phyloP scores from a whole-genome alignment of 495 filamentous ascomycete genomes.

The Letharia lupina region DNA sequence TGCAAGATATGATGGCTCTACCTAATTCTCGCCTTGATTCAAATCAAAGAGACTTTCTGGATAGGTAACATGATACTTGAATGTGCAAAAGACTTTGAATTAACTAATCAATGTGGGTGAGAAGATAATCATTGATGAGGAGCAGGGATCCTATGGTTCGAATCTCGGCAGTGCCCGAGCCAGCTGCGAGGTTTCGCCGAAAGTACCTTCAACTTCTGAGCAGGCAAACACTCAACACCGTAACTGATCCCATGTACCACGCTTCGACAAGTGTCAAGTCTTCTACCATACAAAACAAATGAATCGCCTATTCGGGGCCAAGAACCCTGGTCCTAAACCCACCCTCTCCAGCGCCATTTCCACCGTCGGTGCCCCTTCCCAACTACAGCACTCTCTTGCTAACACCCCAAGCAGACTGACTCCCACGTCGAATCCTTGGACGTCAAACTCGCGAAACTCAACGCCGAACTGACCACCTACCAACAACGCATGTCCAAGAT shows the following conservation, averaged over 20 bases:
- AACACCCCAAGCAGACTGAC: constrained; percentile 51
- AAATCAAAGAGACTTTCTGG: neutral
- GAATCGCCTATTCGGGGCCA: constrained; percentile 94
- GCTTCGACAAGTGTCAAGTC: neutral
- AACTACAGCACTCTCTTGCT: constrained; percentile 19
- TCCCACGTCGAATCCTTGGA: constrained; percentile 81
- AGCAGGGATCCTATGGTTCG: neutral
- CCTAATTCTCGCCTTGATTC: neutral
- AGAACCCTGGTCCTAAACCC: constrained; percentile 82
- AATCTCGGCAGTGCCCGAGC: constrained; percentile 1
- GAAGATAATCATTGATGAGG: neutral
- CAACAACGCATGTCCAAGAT: constrained; percentile 84
- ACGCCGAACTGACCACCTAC: constrained; percentile 82
- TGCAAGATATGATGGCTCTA: neutral
- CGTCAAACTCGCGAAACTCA: constrained; percentile 86
- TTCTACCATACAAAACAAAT: constrained; percentile 40
- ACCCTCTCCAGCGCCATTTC: constrained; percentile 78
- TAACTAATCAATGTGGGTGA: neutral
- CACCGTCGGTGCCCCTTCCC: constrained; percentile 48
- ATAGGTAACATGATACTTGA: neutral
- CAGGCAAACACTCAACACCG: constrained; percentile 1
- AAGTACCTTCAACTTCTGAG: constrained; percentile 1
- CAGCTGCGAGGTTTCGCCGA: constrained; percentile 2
- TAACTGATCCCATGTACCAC: neutral
- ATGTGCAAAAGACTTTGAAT: neutral